Conservation (phyloP, 768 basidiomycete genomes). For the Trametopsis cervina region DNA sequence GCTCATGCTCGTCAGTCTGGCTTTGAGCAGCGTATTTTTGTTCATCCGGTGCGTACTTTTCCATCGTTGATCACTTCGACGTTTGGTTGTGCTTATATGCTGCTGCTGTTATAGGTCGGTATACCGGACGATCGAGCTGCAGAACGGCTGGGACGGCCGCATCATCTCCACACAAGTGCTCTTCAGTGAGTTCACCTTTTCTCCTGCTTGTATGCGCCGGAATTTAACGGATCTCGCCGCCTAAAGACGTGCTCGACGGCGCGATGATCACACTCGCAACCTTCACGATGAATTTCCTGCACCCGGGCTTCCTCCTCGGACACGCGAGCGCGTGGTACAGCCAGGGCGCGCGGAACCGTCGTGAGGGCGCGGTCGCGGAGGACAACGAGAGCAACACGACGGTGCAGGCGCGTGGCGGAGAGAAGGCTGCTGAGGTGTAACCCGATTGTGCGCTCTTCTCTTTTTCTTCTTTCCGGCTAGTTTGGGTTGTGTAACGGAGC, state of each 20-base stretch:
- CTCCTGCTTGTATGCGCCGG: neutral
- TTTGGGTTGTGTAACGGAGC: no score
- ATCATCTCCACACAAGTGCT: slow-evolving; percentile 42
- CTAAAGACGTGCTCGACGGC: slow-evolving; percentile 25
- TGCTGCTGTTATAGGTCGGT: slow-evolving; percentile 29
- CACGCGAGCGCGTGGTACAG: slow-evolving; percentile 4
- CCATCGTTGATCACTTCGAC: slow-evolving; percentile 6
- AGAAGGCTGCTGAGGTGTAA: no score
- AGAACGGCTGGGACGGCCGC: slow-evolving; percentile 43
- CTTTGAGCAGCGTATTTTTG: slow-evolving; percentile 19
- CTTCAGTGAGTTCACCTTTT: slow-evolving; percentile 31
- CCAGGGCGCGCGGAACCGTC: no score
- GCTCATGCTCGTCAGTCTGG: slow-evolving; percentile 20
- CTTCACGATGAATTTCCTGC: slow-evolving; percentile 27
- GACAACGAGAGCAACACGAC: no score
- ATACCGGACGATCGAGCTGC: slow-evolving; percentile 43
- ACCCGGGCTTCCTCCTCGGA: slow-evolving; percentile 26
- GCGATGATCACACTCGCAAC: slow-evolving; percentile 28
- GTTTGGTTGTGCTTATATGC: neutral
- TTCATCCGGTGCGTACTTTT: slow-evolving; percentile 22
- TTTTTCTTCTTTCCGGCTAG: no score
- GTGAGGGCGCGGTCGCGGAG: no score
- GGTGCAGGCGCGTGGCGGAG: no score
- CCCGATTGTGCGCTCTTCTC: no score
- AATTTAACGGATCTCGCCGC: no score